Evolutionary conservation across 768 basidiomycete genomes (phyloP).

Genomic region (Lactarius sp.): DNA sequence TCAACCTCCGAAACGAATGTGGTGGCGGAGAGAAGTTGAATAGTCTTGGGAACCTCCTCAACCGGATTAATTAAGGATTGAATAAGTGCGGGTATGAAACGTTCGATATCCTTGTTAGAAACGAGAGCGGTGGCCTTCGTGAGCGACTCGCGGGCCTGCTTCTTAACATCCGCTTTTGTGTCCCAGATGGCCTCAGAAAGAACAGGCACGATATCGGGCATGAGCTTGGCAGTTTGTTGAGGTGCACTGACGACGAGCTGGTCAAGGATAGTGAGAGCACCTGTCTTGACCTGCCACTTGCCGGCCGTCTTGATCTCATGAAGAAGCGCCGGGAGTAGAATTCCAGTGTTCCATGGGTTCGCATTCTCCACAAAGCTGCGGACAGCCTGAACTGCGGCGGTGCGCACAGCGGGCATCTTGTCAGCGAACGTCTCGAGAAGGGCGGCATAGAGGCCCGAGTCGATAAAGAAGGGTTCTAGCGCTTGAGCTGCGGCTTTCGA

Average conservation of each 20-base stretch:
- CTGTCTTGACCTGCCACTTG: slow-evolving; percentile 97
- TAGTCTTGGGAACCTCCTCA: slow-evolving; percentile 96
- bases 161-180: slow-evolving; percentile 98
- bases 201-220: slow-evolving; percentile 92
- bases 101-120: slow-evolving; percentile 98
- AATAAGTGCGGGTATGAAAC: slow-evolving; percentile 96
- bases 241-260: slow-evolving; percentile 84
- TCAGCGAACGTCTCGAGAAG: slow-evolving; percentile 93
- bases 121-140: slow-evolving; percentile 92
- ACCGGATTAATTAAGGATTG: slow-evolving; percentile 98
- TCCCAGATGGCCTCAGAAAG: slow-evolving; percentile 98
- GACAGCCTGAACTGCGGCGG: slow-evolving; percentile 80
- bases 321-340: slow-evolving; percentile 83
- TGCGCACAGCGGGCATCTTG: slow-evolving; percentile 86
- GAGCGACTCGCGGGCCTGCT: slow-evolving; percentile 91
- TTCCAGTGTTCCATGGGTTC: slow-evolving; percentile 84
- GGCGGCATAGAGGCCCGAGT: slow-evolving; percentile 78
- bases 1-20: slow-evolving; percentile 99
- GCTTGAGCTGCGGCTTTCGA: slow-evolving; percentile 58
- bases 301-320: slow-evolving; percentile 92
- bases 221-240: slow-evolving; percentile 77
- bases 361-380: slow-evolving; percentile 66
- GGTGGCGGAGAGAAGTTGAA: slow-evolving; percentile 92
- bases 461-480: slow-evolving; percentile 85
- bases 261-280: slow-evolving; percentile 75